phyloP scores from a whole-genome alignment of 352 stramenopile species.

The Pythium brachiatum region DNA sequence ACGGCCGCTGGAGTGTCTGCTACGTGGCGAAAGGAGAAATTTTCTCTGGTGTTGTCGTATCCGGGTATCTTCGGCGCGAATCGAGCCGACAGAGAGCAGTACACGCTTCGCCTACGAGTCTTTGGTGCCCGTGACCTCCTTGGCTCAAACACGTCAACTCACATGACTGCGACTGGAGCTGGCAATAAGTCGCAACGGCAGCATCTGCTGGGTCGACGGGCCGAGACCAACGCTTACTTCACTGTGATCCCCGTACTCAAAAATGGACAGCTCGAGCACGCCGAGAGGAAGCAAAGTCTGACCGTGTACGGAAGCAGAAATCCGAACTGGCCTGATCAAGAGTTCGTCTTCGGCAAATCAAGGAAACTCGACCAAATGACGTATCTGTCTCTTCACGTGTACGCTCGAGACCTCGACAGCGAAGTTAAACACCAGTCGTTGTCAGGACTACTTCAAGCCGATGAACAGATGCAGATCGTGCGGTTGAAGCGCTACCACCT shows the following conservation, averaged over 20 bases:
- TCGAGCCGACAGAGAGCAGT: conserved; percentile 29
- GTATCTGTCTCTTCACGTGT: conserved; percentile 68
- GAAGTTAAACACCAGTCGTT: conserved; percentile 31
- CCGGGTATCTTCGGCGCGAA: conserved; percentile 55
- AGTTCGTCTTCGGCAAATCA: conserved; percentile 62
- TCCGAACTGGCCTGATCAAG: conserved; percentile 57
- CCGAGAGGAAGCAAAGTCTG: conserved; percentile 53
- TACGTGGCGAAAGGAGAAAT: conserved; percentile 62
- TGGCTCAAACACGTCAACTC: conserved; percentile 10
- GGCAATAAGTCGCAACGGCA: conserved; percentile 14
- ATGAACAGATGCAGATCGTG: conserved; percentile 33
- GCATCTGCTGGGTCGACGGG: conserved; percentile 11
- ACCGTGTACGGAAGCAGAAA: conserved; percentile 63
- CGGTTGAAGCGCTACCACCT: conserved; percentile 48
- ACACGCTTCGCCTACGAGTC: conserved; percentile 47
- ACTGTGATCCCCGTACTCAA: conserved; percentile 57
- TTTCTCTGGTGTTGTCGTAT: conserved; percentile 61
- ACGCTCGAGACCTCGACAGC: conserved; percentile 46
- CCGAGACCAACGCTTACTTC: conserved; percentile 56
- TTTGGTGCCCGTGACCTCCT: conserved; percentile 42
- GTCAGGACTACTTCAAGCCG: conserved; percentile 30
- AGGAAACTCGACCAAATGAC: conserved; percentile 52
- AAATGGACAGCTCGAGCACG: conserved; percentile 37
- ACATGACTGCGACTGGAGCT: not conserved
- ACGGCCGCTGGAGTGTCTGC: conserved; percentile 31